Conservation (phyloP, 2,329 filamentous ascomycete genomes). For the Neofusicoccum sp. region DNA sequence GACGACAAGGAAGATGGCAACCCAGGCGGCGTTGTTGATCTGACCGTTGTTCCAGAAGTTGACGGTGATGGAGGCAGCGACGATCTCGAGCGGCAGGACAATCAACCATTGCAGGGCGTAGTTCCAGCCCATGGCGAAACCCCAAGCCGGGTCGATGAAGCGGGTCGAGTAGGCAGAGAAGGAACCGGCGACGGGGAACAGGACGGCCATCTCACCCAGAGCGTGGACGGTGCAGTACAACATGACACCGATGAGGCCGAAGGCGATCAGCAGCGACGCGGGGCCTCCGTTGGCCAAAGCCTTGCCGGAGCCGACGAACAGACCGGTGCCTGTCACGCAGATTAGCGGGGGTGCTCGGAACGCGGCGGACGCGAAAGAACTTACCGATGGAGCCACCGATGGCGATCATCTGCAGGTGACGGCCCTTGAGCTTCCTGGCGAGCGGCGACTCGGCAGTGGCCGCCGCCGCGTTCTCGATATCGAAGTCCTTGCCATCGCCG, state of each 20-base stretch:
- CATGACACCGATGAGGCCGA: conserved; percentile 74
- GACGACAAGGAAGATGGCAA: conserved; percentile 75
- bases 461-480: conserved; percentile 16
- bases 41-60: conserved; percentile 67
- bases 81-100: conserved; percentile 79
- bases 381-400: conserved; percentile 79
- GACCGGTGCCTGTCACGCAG: conserved; percentile 48
- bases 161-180: conserved; percentile 90
- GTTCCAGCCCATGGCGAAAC: conserved; percentile 97
- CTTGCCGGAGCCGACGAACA: conserved; percentile 74
- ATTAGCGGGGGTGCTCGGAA: not conserved
- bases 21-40: conserved; percentile 56
- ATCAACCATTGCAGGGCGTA: conserved; percentile 87
- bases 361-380: not conserved
- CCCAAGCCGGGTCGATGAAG: conserved; percentile 91
- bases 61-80: conserved; percentile 81
- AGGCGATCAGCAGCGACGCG: conserved; percentile 36
- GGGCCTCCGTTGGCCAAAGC: conserved; percentile 40
- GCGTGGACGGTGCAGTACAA: conserved; percentile 90
- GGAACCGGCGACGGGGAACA: conserved; percentile 87
- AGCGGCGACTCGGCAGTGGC: conserved; percentile 60
- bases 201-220: conserved; percentile 86
- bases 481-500: conserved; percentile 52
- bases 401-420: conserved; percentile 96
- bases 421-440: conserved; percentile 53